Conservation (phyloP, 805 yeast species). For the Kazachstania viticola region DNA sequence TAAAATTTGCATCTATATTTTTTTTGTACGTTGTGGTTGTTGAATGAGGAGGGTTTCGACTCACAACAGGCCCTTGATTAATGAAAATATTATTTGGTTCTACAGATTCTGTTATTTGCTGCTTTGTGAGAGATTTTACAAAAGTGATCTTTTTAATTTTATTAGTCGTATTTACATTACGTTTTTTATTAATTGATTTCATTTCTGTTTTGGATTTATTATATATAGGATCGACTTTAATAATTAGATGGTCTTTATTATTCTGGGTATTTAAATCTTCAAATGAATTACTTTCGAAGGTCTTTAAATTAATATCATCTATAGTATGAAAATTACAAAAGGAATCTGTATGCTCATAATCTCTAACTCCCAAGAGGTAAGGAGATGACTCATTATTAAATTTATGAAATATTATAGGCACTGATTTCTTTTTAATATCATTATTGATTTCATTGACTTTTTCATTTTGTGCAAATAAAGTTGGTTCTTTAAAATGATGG, state of each 20-base stretch:
- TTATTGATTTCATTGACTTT: neutral
- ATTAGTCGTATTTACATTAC: neutral
- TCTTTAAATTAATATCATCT: neutral
- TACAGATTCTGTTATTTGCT: neutral
- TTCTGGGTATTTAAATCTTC: neutral
- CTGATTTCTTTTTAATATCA: neutral
- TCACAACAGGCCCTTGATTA: neutral
- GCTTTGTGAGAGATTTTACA: slow-evolving; percentile 1
- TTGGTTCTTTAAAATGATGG: slow-evolving; percentile 6
- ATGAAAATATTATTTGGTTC: neutral
- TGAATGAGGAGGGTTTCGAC: neutral
- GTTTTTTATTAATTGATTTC: neutral
- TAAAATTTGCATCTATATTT: neutral
- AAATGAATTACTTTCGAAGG: neutral
- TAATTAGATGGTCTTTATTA: neutral
- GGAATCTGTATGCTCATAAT: neutral
- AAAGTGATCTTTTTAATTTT: slow-evolving; percentile 4
- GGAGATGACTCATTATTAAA: neutral
- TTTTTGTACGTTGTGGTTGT: neutral
- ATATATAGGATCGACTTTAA: slow-evolving; percentile 3
- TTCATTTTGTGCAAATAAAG: no score
- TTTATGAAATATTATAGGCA: slow-evolving; percentile 3
- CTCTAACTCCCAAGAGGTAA: neutral
- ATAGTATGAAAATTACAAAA: neutral
- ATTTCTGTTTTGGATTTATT: slow-evolving; percentile 1